Base-by-base conservation (phyloP, 805 yeast genomes). In the Saccharomycopsis vini region DNA sequence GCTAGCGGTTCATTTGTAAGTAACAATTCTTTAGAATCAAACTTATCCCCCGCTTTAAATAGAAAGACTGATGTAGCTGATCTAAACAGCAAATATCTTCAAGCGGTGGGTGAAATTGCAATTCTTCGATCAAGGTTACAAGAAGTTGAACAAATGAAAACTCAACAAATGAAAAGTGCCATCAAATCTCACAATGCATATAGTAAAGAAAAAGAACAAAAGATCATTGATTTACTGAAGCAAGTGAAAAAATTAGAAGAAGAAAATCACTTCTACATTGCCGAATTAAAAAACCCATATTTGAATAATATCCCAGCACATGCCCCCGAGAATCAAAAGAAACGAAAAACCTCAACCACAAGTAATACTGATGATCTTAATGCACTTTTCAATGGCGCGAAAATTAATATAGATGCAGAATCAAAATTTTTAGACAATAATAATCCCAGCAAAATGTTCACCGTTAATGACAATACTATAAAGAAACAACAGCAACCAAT, bases 31-130 rank as follows among this genome's bases (percentile, higher is more conserved):
- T 10, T 10, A 24, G 5, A 16, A 15, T 5, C 7, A 26, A 30
- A 19, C 21, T 29, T 30, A 4, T 4, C 9, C 5, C 5, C 9
- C 5, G 33, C 7, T 30, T 7, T 6, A 6, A 24, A 24, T 24
- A 24, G 10, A 13, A 19, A 31, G 29, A 36, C n/a, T n/a, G 21
- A 45, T 22, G 50, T 43, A 50, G 59, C 48, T 39, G 59, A 44
- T 56, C 56, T 53, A 51, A 54, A 44, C 48, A 55, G 42, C 37
- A 63, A 63, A 33, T 50, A 77, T n/a, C 67, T 65, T 43, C 62
- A 69, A 29, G 81, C 85, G 4, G 74, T 73, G 44, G 97, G 97
- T 2, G 95, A 89, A 55, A 78, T 84, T 30, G 79, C 92, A 12
- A 79, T 88, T 29, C 65, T 89, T 15, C 66, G 94, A 43, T 75